These are phyloP conservation scores for Kurtzmaniella fragi DNA, from an alignment of 805 yeast genomes.

Conservation along the genomic window DNA sequence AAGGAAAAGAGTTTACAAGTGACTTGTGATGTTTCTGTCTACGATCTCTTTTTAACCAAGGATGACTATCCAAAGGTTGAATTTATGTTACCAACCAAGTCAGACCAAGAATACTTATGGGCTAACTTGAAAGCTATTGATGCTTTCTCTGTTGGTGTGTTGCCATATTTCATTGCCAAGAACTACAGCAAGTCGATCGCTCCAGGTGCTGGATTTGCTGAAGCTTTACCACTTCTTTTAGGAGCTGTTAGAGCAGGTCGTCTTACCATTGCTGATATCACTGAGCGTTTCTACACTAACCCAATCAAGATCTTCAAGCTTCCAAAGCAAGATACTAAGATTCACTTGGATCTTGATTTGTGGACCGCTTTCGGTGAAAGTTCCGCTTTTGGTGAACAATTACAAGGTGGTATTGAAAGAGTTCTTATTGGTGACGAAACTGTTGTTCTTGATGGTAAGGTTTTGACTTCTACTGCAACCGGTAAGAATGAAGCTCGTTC, in stretches of 20 bases:
- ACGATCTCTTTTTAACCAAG: conserved; percentile 70
- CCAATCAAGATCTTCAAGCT: conserved; percentile 81
- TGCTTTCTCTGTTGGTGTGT: conserved; percentile 78
- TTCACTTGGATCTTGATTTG: conserved; percentile 76
- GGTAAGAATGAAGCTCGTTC: conserved; percentile 53
- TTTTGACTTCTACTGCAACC: conserved; percentile 53
- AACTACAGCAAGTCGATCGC: conserved; percentile 55
- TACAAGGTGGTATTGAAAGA: conserved; percentile 84
- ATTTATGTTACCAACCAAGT: conserved; percentile 66
- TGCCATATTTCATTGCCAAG: conserved; percentile 70
- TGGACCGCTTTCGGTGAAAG: conserved; percentile 40
- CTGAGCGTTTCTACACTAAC: conserved; percentile 67
- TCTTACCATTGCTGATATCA: conserved; percentile 68
- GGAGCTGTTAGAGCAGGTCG: conserved; percentile 73
- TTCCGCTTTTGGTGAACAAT: conserved; percentile 39
- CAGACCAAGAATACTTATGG: conserved; percentile 84
- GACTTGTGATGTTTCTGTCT: conserved; percentile 85
- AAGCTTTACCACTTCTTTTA: conserved; percentile 76
- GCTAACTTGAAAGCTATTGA: conserved; percentile 65
- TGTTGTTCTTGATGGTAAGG: conserved; percentile 77
- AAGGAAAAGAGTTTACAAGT: conserved; percentile 77
- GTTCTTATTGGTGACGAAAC: conserved; percentile 76
- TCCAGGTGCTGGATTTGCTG: conserved; percentile 75
- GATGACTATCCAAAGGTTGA: conserved; percentile 65
- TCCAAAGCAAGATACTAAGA: conserved; percentile 71